Percentiles rank a stretch among this genome's conserved stretches.
These are phyloP conservation scores for Nemania diffusa DNA, from an alignment of 2,329 filamentous ascomycete genomes.

Conservation along the genomic window DNA sequence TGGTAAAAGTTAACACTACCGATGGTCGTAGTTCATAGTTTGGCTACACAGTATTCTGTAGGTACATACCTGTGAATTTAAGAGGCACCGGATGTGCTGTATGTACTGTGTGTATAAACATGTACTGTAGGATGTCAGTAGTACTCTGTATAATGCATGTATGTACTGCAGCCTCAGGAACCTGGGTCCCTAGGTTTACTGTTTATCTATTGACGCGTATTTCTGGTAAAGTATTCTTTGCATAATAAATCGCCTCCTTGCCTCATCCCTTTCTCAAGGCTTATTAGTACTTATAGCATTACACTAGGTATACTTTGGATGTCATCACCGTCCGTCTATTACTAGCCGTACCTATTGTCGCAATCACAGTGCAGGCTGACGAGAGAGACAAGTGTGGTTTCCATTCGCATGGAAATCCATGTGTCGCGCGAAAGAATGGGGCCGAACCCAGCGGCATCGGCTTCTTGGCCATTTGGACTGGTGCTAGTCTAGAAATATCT, in stretches of 20 bases:
- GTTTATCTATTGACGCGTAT: too few species aligned
- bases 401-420: slow-evolving; percentile 8
- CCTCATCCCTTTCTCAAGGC: not conserved
- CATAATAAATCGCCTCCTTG: not conserved
- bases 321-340: not conserved
- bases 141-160: too few species aligned
- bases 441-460: slow-evolving; percentile 41
- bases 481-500: slow-evolving; percentile 5
- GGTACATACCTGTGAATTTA: too few species aligned
- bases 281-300: slow-evolving; percentile 3
- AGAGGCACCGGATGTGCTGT: too few species aligned
- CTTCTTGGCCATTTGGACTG: slow-evolving; percentile 35
- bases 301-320: not conserved
- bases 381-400: slow-evolving; percentile 17
- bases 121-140: too few species aligned
- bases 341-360: slow-evolving; percentile 8
- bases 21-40: too few species aligned
- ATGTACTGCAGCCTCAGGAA: too few species aligned
- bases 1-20: too few species aligned
- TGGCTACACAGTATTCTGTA: too few species aligned
- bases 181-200: too few species aligned
- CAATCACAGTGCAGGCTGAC: slow-evolving; percentile 24
- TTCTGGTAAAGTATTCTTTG: too few species aligned
- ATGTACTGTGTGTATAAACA: too few species aligned
- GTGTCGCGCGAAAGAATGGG: slow-evolving; percentile 7